These are phyloP conservation scores for Botrytis tulipae DNA, from an alignment of 2,329 filamentous ascomycete species.

Conservation along the genomic window DNA sequence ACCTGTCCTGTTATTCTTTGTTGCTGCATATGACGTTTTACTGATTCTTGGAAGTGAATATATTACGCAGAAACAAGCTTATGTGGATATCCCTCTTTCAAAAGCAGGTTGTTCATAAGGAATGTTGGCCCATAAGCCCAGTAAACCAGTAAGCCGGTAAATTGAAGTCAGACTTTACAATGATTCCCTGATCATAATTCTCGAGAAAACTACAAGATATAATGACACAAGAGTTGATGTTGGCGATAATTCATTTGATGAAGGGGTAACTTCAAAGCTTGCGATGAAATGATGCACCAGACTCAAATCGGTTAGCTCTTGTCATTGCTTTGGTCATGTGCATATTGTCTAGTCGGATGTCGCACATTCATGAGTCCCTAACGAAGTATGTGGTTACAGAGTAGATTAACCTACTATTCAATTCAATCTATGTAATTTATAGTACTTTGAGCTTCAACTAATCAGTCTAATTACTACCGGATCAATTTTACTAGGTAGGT, in stretches of 20 bases:
- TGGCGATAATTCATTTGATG: not conserved
- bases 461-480: not conserved
- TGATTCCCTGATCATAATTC: not conserved
- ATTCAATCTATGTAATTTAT: not conserved
- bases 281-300: not conserved
- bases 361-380: not conserved
- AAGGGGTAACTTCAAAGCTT: not conserved
- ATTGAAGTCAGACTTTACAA: not conserved
- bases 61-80: conserved; percentile 15
- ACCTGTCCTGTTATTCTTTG: not conserved
- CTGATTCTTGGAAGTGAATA: conserved; percentile 14
- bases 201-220: not conserved
- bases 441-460: not conserved
- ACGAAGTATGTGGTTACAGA: too few species aligned
- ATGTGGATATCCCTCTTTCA: not conserved
- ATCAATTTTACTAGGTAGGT: not conserved
- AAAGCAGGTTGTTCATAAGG: not conserved
- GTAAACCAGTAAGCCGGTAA: not conserved
- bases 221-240: not conserved
- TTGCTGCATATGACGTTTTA: conserved; percentile 17
- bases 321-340: too few species aligned
- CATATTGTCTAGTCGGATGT: accelerated
- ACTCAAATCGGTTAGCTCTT: not conserved
- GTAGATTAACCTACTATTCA: not conserved
- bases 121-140: not conserved